Conservation (phyloP, 1,284 basidiomycete genomes). For the Puccinia polysora region DNA sequence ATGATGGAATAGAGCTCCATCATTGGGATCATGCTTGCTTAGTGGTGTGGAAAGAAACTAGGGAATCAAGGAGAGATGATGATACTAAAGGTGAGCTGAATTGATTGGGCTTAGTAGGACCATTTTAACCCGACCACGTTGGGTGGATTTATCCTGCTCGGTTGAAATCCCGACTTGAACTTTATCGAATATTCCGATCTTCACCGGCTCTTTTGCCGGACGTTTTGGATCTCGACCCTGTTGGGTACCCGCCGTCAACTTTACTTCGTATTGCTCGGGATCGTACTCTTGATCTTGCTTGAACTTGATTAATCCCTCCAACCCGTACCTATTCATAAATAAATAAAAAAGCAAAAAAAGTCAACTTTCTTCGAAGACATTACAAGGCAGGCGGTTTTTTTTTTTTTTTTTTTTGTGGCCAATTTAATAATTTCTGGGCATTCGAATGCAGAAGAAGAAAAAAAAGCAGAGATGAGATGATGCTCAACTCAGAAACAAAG, state of each 20-base stretch:
- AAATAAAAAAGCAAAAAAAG: neutral
- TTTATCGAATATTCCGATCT: slow-evolving; percentile 42
- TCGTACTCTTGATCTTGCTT: slow-evolving; percentile 51
- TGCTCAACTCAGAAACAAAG: slow-evolving; percentile 80
- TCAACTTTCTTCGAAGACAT: neutral
- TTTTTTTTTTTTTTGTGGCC: neutral
- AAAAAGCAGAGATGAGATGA: slow-evolving; percentile 18
- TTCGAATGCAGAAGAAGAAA: slow-evolving; percentile 14
- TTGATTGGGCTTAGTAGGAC: slow-evolving; percentile 68
- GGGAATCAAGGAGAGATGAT: neutral
- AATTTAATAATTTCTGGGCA: slow-evolving; percentile 20
- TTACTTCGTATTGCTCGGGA: slow-evolving; percentile 51
- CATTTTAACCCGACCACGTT: slow-evolving; percentile 46
- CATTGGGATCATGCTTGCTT: too few relatives aligned
- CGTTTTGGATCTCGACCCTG: neutral
- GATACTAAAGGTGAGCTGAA: slow-evolving; percentile 46
- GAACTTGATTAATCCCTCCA: slow-evolving; percentile 53
- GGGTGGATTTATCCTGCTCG: slow-evolving; percentile 37
- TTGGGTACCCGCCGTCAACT: slow-evolving; percentile 45
- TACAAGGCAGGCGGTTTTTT: neutral
- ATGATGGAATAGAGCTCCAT: too few relatives aligned
- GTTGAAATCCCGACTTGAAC: slow-evolving; percentile 33
- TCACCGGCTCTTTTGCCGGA: neutral
- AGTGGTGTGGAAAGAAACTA: too few relatives aligned
- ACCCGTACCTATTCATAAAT: slow-evolving; percentile 45